Conservation (phyloP, 2,329 filamentous ascomycete species). For the Eutypella sp. region DNA sequence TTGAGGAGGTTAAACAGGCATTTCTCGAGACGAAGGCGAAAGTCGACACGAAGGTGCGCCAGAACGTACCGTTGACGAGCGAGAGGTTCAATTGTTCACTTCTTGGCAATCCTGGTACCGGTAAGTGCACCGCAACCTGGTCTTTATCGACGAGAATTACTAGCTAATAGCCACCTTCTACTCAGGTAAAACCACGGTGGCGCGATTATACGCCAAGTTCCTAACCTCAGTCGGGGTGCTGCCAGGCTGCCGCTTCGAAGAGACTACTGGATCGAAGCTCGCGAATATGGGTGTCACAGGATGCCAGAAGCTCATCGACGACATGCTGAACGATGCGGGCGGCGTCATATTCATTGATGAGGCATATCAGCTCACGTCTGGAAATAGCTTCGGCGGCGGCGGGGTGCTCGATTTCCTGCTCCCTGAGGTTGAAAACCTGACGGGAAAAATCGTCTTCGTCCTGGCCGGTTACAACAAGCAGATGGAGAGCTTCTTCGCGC, state of each 20-base stretch:
- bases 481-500: conserved; percentile 72
- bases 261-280: conserved; percentile 62
- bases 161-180: neutral
- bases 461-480: conserved; percentile 68
- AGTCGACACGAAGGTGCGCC: conserved; percentile 56
- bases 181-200: conserved; percentile 68
- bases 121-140: conserved; percentile 29
- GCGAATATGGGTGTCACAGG: conserved; percentile 55
- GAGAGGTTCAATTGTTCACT: conserved; percentile 60
- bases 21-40: conserved; percentile 59
- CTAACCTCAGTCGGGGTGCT: conserved; percentile 56
- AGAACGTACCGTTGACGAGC: conserved; percentile 46
- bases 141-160: neutral
- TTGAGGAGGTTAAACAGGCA: conserved; percentile 62
- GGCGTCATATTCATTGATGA: conserved; percentile 76
- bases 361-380: conserved; percentile 66
- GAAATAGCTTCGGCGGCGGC: conserved; percentile 50
- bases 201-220: conserved; percentile 62
- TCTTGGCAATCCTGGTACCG: conserved; percentile 71
- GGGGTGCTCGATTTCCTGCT: conserved; percentile 67
- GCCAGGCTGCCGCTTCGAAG: conserved; percentile 52
- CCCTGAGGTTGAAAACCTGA: conserved; percentile 66
- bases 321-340: conserved; percentile 52
- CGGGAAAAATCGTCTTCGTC: conserved; percentile 65
- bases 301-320: conserved; percentile 50